phyloP scores from a whole-genome alignment of 192 early-diverging fungal species.

The Podila epigama region DNA sequence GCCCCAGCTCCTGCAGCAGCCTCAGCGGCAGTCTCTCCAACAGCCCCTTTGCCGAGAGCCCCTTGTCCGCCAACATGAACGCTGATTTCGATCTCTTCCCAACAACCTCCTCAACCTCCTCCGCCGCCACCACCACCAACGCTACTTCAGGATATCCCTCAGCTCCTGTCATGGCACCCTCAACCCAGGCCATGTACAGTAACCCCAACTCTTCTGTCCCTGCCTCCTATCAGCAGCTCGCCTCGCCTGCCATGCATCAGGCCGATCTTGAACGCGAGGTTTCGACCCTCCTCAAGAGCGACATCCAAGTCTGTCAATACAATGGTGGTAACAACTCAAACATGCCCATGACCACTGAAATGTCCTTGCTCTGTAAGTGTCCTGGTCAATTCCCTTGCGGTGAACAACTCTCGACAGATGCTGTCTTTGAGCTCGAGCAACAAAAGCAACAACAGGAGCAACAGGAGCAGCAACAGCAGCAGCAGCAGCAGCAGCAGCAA shows the following conservation, averaged over 20 bases:
- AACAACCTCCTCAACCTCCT: neutral
- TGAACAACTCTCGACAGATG: constrained; percentile 6
- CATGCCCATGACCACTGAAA: constrained; percentile 19
- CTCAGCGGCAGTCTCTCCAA: constrained; percentile 33
- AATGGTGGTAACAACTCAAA: neutral
- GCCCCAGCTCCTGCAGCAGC: constrained; percentile 24
- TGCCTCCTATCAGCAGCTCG: constrained; percentile 18
- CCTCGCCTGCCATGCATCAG: constrained; percentile 34
- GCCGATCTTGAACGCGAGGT: constrained; percentile 24
- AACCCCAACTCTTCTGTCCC: too few relatives aligned
- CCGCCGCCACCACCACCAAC: neutral
- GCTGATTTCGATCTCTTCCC: constrained; percentile 44
- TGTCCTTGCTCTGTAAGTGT: constrained; percentile 40
- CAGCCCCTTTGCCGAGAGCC: constrained; percentile 32
- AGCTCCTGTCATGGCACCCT: constrained; percentile 30
- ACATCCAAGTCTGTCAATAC: neutral
- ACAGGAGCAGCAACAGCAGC: neutral
- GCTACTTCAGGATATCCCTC: constrained; percentile 1
- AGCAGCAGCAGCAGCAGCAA: too few relatives aligned
- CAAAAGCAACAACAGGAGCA: too few relatives aligned
- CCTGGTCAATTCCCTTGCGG: constrained; percentile 48
- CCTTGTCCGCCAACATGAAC: constrained; percentile 15
- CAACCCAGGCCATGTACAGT: constrained; percentile 2
- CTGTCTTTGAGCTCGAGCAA: neutral
- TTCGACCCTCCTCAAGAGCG: constrained; percentile 19